A percentile compares a stretch with the other conserved stretches of the same genome.
phyloP scores from a whole-genome alignment of 179 eudicot genomes.

The Silene coronaria region DNA sequence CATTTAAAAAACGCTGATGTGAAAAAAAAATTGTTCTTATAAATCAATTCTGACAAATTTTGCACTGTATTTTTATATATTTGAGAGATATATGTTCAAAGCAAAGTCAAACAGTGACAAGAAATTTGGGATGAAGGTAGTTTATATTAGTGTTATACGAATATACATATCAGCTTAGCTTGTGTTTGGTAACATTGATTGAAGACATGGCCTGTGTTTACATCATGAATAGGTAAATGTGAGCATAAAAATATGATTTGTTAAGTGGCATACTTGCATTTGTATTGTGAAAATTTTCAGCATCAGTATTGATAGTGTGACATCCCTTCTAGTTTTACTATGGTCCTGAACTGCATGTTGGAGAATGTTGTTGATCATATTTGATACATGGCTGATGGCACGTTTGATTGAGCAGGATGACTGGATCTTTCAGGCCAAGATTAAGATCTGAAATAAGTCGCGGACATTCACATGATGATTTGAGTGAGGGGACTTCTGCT shows the following conservation, averaged over 20 bases:
- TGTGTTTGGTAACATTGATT: neutral
- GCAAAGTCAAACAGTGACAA: neutral
- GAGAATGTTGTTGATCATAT: conserved; percentile 1
- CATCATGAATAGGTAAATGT: neutral
- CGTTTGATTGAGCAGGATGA: conserved; percentile 45
- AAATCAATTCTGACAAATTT: neutral
- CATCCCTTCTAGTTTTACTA: neutral
- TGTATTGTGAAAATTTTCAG: neutral
- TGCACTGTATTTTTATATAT: neutral
- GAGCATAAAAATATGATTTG: neutral
- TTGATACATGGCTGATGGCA: neutral
- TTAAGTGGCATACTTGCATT: neutral
- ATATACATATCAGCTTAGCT: neutral
- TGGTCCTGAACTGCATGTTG: conserved; percentile 7
- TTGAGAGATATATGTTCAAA: neutral
- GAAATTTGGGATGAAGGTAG: neutral
- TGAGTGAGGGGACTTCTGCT: conserved; percentile 68
- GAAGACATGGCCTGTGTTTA: neutral
- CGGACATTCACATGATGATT: conserved; percentile 34
- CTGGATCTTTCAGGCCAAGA: conserved; percentile 43
- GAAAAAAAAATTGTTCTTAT: neutral
- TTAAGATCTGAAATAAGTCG: conserved; percentile 38
- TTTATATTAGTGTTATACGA: neutral
- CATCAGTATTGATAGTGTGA: no score
- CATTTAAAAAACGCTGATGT: no score